Evolutionary conservation across 768 basidiomycete genomes (phyloP), one percentile per base, ranked within the genome.

Genomic region (Hemileccinum rubropunctum): DNA sequence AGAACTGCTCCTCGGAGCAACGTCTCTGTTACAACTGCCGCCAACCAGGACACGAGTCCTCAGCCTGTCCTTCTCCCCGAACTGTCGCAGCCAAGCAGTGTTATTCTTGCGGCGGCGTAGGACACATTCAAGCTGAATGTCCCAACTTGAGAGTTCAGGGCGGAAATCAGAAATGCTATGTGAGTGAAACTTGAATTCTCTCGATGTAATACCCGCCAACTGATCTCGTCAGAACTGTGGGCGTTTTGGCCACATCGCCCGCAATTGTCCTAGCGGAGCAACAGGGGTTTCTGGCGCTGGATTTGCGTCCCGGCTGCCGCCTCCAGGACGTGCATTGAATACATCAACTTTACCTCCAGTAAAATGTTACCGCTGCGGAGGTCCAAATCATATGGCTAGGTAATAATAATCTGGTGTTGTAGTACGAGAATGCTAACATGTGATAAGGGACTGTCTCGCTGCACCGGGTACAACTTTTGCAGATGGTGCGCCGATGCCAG

Each of bases 21-120:
- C 83, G 91, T 60, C 80, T 95, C 52, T 95, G 93, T 73, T 95
- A 93, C 74, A 95, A 95, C 67, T 95, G 93, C 69, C 84, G 90
- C 57, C 88, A 93, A 66, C 88, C 91, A n/a, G 93, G 93, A 35
- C 93, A 95, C 60, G 92, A 95, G 70, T 91, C 88, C 17, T 85
- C 88, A 48, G 83, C 87, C 48, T 95, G 93, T 67, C 87, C 91
- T 35, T 82, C 83, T 57, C 91, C 92, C 34, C 81, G 90, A 54
- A 86, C 83, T 35, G 86, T 86, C 39, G 79, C 88, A 43, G 82
- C 87, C 27, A 94, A 92, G 71, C 91, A 95, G 69, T 95, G 93
- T 67, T 95, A 94, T 68, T 87, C 86, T 34, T 97, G 92, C 62
- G 90, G 92, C 21, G 94, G 92, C 45, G 83, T 97, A 57, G 93